Evolutionary conservation across 495 filamentous ascomycete genomes (phyloP), one percentile per base, ranked within the genome.

Genomic region (Pseudoneurospora amorphoporcata): DNA sequence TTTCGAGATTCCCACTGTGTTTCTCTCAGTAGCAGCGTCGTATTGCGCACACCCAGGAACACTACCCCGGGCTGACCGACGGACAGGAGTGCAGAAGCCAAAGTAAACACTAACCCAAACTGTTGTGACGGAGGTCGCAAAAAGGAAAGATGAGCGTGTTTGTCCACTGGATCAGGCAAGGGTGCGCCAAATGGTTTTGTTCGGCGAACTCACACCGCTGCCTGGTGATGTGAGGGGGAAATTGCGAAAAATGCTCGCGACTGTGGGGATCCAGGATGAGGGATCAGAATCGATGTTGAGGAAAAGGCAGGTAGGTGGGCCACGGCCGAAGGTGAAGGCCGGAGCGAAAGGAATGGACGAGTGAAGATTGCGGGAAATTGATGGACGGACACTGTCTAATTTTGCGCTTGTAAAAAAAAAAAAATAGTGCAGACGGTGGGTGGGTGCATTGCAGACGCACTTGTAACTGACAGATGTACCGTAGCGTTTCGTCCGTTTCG

Each of bases 1-100:
- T 81, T 80, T 82, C 77, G 80, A 81, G 75, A 78, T 78, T 77
- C 77, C 79, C 81, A 82, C 80, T 82, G 76, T 77, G 79, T 75
- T 75, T 77, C 70, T 73, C 70, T 69, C 71, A 42, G 71, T 39
- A 65, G 69, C 68, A 73, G 53, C 43, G 68, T 72, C 47, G 71
- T 71, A 58, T 70, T 35, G 29, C 69, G 45, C 71, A 39, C 47
- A 32, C 16, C 61, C 71, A 41, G 39, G 69, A 72, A 68, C 71
- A 72, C 37, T 69, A 74, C 76, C 72, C 74, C 72, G 40, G 72
- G 73, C 73, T 29, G 65, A 41, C 69, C 69, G 41, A 40, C 68
- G 43, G 45, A 39, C 40, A n/a, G 43, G 45, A 32, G 69, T 53
- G 69, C 35, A 39, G 65, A 68, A n/a, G 71, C 39, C 41, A 72